Evolutionary conservation across 371 early-diverging fungal species (phyloP).

Genomic region (Mucor piriformis): DNA sequence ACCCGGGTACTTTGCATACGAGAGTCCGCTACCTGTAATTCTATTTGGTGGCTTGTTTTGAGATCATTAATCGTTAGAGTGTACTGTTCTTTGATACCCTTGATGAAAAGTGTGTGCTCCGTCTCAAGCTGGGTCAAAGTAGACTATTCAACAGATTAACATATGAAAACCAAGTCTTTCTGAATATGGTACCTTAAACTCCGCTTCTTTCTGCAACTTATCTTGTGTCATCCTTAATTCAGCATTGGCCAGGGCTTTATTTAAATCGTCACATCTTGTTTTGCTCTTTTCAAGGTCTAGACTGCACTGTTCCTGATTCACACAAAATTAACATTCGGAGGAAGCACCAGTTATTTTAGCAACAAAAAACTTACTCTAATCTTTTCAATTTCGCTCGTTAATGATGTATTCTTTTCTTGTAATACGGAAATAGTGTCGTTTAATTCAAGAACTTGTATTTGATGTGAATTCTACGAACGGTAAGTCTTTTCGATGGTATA

Average conservation of each 20-base stretch:
- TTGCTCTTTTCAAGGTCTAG: not conserved
- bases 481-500: too few relatives aligned
- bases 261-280: not conserved
- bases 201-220: not conserved
- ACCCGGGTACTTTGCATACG: conserved; percentile 1
- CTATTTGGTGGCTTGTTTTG: not conserved
- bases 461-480: too few relatives aligned
- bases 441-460: too few relatives aligned
- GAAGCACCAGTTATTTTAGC: too few relatives aligned
- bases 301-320: not conserved
- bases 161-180: not conserved
- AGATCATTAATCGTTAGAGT: not conserved
- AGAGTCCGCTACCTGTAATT: not conserved
- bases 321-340: too few relatives aligned
- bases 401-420: too few relatives aligned
- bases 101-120: not conserved
- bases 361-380: too few relatives aligned
- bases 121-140: not conserved
- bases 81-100: not conserved
- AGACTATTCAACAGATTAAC: not conserved
- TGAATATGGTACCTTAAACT: not conserved
- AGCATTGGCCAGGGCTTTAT: not conserved
- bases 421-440: too few relatives aligned
- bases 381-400: too few relatives aligned
- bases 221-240: not conserved